Conservation (phyloP, 1,284 basidiomycete genomes). For the Bjerkandera adusta region DNA sequence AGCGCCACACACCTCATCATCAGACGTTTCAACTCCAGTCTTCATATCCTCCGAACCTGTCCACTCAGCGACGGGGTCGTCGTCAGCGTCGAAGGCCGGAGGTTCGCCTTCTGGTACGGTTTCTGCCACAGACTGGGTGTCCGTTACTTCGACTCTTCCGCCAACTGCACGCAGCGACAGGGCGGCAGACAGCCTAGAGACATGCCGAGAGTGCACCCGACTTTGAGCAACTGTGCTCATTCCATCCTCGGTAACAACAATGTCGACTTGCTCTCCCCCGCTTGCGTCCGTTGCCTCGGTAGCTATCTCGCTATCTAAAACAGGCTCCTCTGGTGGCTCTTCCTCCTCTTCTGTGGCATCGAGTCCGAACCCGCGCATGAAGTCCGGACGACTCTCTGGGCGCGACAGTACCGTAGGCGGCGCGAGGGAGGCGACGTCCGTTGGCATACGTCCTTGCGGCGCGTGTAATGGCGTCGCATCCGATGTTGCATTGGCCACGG, state of each 20-base stretch:
- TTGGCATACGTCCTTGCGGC: conserved; percentile 58
- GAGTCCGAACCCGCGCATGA: conserved; percentile 71
- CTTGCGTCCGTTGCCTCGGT: conserved; percentile 35
- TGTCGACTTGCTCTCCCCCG: conserved; percentile 34
- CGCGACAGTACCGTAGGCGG: conserved; percentile 41
- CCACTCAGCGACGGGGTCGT: conserved; percentile 73
- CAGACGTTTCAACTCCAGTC: conserved; percentile 45
- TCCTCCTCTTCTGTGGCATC: conserved; percentile 71
- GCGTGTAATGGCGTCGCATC: conserved; percentile 41
- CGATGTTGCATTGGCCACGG: conserved; percentile 9
- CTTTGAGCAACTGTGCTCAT: conserved; percentile 48
- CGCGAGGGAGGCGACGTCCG: conserved; percentile 44
- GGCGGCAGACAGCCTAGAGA: conserved; percentile 64
- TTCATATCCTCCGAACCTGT: conserved; percentile 74
- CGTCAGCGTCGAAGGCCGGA: conserved; percentile 22
- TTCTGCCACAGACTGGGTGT: conserved; percentile 7
- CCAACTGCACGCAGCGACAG: conserved; percentile 65
- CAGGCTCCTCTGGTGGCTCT: conserved; percentile 21
- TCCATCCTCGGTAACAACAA: conserved; percentile 33
- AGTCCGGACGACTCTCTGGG: conserved; percentile 64
- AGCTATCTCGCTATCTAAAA: conserved; percentile 26
- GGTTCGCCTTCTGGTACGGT: conserved; percentile 26
- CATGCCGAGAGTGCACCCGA: conserved; percentile 63
- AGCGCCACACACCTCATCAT: conserved; percentile 55
- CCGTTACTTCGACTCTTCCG: conserved; percentile 33